Evolutionary conservation across 257 asterid species (phyloP).

Genomic region (Solanum corneliomulleri): DNA sequence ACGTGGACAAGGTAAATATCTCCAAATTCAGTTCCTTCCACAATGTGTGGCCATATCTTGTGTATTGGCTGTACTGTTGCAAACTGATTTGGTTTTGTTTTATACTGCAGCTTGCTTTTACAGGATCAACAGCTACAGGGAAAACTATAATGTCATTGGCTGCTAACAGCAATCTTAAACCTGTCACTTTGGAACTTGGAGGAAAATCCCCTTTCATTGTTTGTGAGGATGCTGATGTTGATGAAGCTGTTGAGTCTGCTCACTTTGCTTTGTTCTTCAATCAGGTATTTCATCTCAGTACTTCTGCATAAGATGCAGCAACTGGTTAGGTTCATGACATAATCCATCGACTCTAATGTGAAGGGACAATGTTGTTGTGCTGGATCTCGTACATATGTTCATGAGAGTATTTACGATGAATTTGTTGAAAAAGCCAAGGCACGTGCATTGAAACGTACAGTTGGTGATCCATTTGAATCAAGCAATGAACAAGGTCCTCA

Average conservation of each 20-base stretch:
- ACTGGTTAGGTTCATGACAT: neutral
- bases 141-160: constrained; percentile 55
- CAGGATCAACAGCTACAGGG: constrained; percentile 91
- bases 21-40: neutral
- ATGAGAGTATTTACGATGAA: constrained; percentile 76
- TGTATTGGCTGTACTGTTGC: neutral
- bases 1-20: constrained; percentile 80
- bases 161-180: constrained; percentile 86
- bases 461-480: constrained; percentile 89
- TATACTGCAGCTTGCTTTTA: constrained; percentile 73
- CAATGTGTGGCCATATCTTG: neutral
- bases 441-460: constrained; percentile 63
- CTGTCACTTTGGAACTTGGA: constrained; percentile 96
- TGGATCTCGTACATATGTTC: constrained; percentile 87
- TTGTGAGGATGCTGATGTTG: constrained; percentile 94
- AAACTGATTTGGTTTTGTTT: neutral
- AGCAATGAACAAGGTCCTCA: constrained; percentile 96
- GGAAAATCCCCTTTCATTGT: constrained; percentile 98
- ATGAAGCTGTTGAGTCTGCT: constrained; percentile 76
- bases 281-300: constrained; percentile 41
- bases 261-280: constrained; percentile 90
- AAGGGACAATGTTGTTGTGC: constrained; percentile 99
- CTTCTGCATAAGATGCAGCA: neutral
- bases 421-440: constrained; percentile 74
- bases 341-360: neutral